Base-by-base conservation (phyloP, 2,329 filamentous ascomycete genomes). In the Paraphaeosphaeria sporulosa region DNA sequence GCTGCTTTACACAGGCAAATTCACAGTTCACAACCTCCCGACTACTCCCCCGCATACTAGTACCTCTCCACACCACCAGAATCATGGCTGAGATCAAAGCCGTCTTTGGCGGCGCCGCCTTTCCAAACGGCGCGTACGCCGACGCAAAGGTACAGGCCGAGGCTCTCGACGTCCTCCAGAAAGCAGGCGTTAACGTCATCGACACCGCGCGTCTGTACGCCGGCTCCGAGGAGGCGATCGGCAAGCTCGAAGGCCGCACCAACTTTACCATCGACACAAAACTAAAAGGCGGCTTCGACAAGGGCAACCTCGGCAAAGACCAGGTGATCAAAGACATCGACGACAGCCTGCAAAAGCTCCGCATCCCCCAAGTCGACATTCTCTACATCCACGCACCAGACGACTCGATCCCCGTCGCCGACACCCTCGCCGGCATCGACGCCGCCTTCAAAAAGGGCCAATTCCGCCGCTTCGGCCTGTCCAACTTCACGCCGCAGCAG, bases 261-360 rank as follows among this genome's bases (percentile, higher is more conserved):
- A 66, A 74, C 36, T 84, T 84, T 69, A 71, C 64, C 40, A 76
- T 85, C 64, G 81, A 83, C 69, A 83, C 81, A 50, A 84, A 84
- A 63, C 71, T 78, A 36, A 61, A 66, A 9, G 81, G 81, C 5
- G 81, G 81, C 25, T 79, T 80, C 61, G 59, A 54, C 2, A 67
- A 72, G 3, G 79, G 75, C 53, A 63, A 66, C 32, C 69, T 71
- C 13, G 72, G 63, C 23, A 79, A 77, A 55, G 78, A 76, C 6
- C 69, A 60, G 48, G 73, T 81, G 50, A 68, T 80, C 62, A 55
- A 46, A 19, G 75, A 78, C 53, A 66, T 69, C 1, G 63, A 74
- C 55, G 68, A 75, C 62, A 76, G 71, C 38, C 69, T 73, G n/a
- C 59, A 74, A 12, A 59, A 63, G 47, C 63, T 75, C 8, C 32